Base-by-base conservation (phyloP, 2,329 filamentous ascomycete species). In the Fusarium cyanostomum region DNA sequence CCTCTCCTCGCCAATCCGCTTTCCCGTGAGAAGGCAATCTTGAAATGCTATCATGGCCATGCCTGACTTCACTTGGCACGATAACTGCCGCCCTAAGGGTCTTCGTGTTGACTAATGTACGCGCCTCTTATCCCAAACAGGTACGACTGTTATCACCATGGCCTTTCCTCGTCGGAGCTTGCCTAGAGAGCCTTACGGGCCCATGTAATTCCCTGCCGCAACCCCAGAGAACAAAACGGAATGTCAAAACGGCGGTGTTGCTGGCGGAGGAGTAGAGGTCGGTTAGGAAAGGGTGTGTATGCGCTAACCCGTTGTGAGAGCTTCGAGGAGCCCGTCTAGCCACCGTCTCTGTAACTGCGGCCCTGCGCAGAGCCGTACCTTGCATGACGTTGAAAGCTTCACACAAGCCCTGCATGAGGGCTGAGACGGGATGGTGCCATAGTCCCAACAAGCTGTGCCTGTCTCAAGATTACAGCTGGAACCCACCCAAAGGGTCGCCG, bases 371-470 rank as follows among this genome's bases (percentile, higher is more conserved):
- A 35, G 52, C 38, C 48, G 56, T 59, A 38, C 44, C 49, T 57
- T 64, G 53, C 52, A 68, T 67, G 34, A n/a, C 37, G 35, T 52
- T 52, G 30, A 18, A 49, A 49, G 49, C 49, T 57, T 43, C 33
- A 49, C 37, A 31, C 46, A 52, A 54, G 52, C 54, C 52, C 52
- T 56, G 42, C 39, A 56, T 53, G 38, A 30, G 51, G 35, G 50
- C 55, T 62, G 59, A 55, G 51, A 62, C 50, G 53, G 37, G 28
- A 59, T 60, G 44, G 59, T 39, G 59, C 56, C 43, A 62, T 55
- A 37, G 21, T 21, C 21, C 21, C 21, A 55, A 48, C 38, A 50
- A 53, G 27, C 24, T 28, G n/a, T 52, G 43, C 43, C 37, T 44
- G 34, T 43, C 49, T 35, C 31, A n/a, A 56, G 35, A 52, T 50